Conservation (phyloP, 495 filamentous ascomycete species). For the Penicillium parvum region DNA sequence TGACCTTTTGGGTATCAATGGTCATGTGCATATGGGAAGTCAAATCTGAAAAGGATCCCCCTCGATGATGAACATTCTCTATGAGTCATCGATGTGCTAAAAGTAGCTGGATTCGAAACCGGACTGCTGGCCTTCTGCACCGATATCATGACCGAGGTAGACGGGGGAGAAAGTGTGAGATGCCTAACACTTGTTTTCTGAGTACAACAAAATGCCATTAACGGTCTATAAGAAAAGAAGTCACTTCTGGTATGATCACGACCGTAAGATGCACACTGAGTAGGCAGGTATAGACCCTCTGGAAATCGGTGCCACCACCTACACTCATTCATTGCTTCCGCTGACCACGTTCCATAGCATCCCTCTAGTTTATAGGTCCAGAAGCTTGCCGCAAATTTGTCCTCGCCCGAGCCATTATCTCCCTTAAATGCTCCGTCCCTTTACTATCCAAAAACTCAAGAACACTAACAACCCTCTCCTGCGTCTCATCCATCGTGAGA, state of each 20-base stretch:
- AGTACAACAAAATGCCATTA: too few species aligned
- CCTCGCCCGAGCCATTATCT: slow-evolving; percentile 1
- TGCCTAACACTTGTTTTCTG: neutral
- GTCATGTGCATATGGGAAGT: too few species aligned
- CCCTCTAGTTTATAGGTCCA: too few species aligned
- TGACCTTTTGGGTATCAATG: neutral
- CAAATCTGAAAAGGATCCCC: too few species aligned
- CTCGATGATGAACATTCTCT: neutral
- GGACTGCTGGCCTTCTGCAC: slow-evolving; percentile 6
- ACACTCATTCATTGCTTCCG: too few species aligned
- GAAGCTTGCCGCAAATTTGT: too few species aligned
- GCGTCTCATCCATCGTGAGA: slow-evolving; percentile 33
- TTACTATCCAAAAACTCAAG: slow-evolving; percentile 36
- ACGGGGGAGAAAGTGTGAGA: neutral
- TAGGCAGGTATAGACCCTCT: too few species aligned
- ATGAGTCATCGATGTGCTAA: slow-evolving; percentile 14
- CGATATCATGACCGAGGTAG: neutral
- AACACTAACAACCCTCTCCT: slow-evolving; percentile 26
- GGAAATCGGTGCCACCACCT: too few species aligned
- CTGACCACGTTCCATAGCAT: too few species aligned
- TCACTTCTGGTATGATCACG: too few species aligned
- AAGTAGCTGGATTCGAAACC: slow-evolving; percentile 13
- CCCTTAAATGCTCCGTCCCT: slow-evolving; percentile 2
- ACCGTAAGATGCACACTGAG: neutral
- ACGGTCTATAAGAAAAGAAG: too few species aligned